Evolutionary conservation across 345 rosid genomes (phyloP).

Genomic region (Psidium guajava): DNA sequence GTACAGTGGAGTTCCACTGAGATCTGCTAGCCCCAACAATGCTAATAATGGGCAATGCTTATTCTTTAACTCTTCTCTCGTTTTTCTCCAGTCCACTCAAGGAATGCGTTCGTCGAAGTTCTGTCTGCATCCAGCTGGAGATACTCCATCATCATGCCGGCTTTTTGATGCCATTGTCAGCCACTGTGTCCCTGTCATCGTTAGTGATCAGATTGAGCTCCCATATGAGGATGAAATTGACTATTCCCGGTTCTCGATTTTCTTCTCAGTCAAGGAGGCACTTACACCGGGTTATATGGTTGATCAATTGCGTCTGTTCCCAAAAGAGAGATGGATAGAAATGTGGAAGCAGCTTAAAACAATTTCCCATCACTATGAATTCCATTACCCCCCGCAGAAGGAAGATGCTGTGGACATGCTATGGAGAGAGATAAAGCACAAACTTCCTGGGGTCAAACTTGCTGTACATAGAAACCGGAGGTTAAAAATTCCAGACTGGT

Average conservation of each 20-base stretch:
- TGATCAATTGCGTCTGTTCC: constrained; percentile 48
- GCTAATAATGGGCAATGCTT: neutral
- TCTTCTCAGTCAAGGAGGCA: constrained; percentile 66
- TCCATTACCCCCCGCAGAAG: constrained; percentile 65
- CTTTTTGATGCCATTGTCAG: constrained; percentile 81
- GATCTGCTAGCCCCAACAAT: neutral
- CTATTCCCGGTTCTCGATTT: constrained; percentile 60
- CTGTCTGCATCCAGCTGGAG: constrained; percentile 88
- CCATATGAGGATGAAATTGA: constrained; percentile 82
- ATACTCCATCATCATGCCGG: constrained; percentile 90
- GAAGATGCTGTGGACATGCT: constrained; percentile 75
- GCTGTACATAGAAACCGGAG: constrained; percentile 66
- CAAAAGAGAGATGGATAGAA: constrained; percentile 59
- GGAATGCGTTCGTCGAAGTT: constrained; percentile 87
- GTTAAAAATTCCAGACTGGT: constrained; percentile 82
- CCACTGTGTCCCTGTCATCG: constrained; percentile 78
- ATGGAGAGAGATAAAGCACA: constrained; percentile 83
- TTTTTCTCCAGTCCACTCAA: constrained; percentile 40
- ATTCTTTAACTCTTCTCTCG: neutral
- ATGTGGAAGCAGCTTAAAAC: constrained; percentile 69
- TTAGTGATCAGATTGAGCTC: constrained; percentile 76
- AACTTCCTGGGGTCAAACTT: constrained; percentile 52
- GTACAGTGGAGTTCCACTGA: neutral
- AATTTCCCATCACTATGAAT: constrained; percentile 69
- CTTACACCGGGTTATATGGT: constrained; percentile 60